A percentile compares a stretch with the other conserved stretches of the same genome.
These are phyloP conservation scores for Cercospora nicotianae DNA, from an alignment of 2,329 filamentous ascomycete species.

Conservation along the genomic window DNA sequence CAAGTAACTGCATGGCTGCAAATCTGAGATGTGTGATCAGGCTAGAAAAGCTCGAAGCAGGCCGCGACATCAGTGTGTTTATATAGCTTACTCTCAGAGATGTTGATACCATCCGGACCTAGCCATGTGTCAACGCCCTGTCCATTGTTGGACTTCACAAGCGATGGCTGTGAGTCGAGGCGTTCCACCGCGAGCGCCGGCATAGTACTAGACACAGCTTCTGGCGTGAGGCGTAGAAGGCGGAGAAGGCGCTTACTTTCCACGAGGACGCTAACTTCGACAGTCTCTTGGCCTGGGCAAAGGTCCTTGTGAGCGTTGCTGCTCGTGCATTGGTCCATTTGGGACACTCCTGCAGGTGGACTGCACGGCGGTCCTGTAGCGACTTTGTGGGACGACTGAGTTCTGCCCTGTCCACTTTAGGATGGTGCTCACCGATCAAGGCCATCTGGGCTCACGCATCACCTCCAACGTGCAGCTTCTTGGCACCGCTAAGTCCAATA, in stretches of 20 bases:
- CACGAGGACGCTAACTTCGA: neutral
- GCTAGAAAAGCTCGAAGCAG: neutral
- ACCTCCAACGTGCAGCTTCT: neutral
- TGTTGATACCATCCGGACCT: neutral
- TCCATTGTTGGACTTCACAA: neutral
- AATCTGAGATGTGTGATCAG: neutral
- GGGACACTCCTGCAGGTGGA: neutral
- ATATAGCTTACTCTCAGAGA: neutral
- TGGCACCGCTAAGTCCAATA: neutral
- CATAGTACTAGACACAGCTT: neutral
- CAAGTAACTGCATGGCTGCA: neutral
- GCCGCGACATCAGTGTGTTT: neutral
- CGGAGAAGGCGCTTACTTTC: neutral
- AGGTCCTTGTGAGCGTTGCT: neutral
- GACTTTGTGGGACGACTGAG: neutral
- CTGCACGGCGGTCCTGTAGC: neutral
- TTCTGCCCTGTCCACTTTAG: neutral
- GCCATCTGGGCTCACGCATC: neutral
- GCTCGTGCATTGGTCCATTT: neutral
- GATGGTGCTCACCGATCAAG: neutral
- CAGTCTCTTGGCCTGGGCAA: neutral
- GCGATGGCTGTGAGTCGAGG: neutral
- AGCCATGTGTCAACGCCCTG: neutral
- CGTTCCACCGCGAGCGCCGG: neutral
- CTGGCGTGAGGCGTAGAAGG: neutral